A percentile compares a stretch with the other conserved stretches of the same genome.
Conservation (phyloP, 495 filamentous ascomycete species). For the Xylaria acuta region DNA sequence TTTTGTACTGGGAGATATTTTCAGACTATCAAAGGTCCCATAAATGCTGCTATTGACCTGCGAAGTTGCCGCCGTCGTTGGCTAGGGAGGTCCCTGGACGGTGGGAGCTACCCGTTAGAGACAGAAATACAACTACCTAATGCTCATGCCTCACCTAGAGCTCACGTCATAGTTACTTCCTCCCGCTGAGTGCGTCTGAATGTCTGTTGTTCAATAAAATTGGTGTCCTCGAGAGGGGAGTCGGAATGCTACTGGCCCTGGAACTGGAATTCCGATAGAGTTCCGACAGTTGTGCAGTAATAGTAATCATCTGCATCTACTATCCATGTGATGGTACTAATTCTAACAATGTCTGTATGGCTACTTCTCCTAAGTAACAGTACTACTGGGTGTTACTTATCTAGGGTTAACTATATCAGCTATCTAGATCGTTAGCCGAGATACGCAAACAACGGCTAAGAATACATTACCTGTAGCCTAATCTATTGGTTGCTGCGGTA, state of each 20-base stretch:
- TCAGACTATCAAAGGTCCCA: neutral
- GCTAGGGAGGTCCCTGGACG: neutral
- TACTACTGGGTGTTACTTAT: neutral
- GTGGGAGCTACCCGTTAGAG: neutral
- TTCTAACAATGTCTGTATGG: neutral
- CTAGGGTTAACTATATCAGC: neutral
- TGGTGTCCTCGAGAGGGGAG: neutral
- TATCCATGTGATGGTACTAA: neutral
- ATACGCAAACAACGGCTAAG: neutral
- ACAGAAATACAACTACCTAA: neutral
- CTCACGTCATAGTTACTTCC: neutral
- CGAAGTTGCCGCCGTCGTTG: neutral
- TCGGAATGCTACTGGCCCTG: neutral
- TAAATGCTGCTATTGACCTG: neutral
- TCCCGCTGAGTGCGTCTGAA: neutral
- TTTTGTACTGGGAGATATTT: neutral
- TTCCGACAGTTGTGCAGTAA: neutral
- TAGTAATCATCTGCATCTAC: neutral
- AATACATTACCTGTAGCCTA: constrained; percentile 10
- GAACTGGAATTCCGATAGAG: neutral
- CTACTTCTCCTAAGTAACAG: neutral
- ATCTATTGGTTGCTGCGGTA: neutral
- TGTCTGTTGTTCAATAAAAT: neutral
- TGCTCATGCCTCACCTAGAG: neutral
- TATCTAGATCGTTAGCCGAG: neutral